Conservation (phyloP, 176 grass and related monocot species). For the Themeda triandra region DNA sequence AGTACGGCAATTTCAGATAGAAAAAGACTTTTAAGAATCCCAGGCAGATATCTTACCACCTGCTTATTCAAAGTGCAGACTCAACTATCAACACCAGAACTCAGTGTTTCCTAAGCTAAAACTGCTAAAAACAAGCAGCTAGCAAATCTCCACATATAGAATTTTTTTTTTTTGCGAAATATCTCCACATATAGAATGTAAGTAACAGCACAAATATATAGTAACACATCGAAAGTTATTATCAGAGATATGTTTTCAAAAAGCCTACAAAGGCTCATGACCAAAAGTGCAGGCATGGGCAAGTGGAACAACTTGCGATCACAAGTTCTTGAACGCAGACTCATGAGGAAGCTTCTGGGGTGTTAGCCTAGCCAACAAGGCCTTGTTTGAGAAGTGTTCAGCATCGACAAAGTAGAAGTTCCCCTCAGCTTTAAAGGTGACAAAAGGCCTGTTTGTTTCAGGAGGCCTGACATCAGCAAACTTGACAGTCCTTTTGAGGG, state of each 20-base stretch:
- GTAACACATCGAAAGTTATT: slow-evolving; percentile 14
- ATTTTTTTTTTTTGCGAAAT: too few species aligned
- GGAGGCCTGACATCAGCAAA: slow-evolving; percentile 77
- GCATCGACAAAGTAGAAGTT: slow-evolving; percentile 84
- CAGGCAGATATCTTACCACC: not conserved
- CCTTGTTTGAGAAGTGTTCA: slow-evolving; percentile 85
- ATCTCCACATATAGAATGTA: not conserved
- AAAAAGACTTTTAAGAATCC: not conserved
- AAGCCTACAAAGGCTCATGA: not conserved
- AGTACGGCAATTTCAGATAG: not conserved
- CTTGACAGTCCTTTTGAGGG: slow-evolving; percentile 68
- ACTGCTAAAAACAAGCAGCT: not conserved
- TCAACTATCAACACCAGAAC: not conserved
- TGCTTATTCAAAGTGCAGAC: slow-evolving; percentile 27
- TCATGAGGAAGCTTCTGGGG: slow-evolving; percentile 58
- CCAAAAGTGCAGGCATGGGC: not conserved
- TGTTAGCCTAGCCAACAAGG: slow-evolving; percentile 81
- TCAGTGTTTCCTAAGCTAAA: not conserved
- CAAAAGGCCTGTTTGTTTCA: slow-evolving; percentile 79
- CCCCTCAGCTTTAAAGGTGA: slow-evolving; percentile 69
- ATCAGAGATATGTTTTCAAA: not conserved
- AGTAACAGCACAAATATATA: not conserved
- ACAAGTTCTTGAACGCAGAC: slow-evolving; percentile 94
- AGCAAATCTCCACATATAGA: too few species aligned
- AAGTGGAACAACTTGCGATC: slow-evolving; percentile 11